A percentile compares a stretch with the other conserved stretches of the same genome.
Conservation (phyloP, 1,139 yeast genomes). For the Lodderomyces pseudojiufengensis region DNA sequence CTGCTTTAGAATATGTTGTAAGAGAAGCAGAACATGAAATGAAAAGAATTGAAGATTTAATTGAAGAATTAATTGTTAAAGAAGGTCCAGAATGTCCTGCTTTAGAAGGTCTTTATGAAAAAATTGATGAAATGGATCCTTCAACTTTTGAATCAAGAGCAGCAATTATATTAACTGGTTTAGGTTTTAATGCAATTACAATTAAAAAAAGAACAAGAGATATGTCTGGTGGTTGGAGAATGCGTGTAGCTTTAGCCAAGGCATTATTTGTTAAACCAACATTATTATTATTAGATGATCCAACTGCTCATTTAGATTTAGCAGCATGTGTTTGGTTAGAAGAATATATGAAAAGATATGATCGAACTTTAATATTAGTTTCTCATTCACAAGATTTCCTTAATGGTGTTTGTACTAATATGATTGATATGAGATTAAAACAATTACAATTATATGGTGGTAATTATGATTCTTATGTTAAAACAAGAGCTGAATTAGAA, state of each 20-base stretch:
- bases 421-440: slow-evolving; percentile 93
- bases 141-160: slow-evolving; percentile 95
- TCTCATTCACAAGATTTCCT: slow-evolving; percentile 99
- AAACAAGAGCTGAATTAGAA: slow-evolving; percentile 92
- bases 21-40: slow-evolving; percentile 93
- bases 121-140: slow-evolving; percentile 95
- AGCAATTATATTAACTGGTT: slow-evolving; percentile 91
- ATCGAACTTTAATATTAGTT: slow-evolving; percentile 87
- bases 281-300: slow-evolving; percentile 85
- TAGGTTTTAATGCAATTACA: slow-evolving; percentile 87
- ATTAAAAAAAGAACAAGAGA: slow-evolving; percentile 87
- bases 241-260: slow-evolving; percentile 87
- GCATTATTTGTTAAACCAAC: slow-evolving; percentile 89
- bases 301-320: slow-evolving; percentile 98
- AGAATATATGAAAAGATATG: slow-evolving; percentile 93
- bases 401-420: slow-evolving; percentile 96
- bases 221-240: slow-evolving; percentile 99
- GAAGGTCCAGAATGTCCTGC: slow-evolving; percentile 93
- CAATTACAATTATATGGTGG: slow-evolving; percentile 82
- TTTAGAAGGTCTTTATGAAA: slow-evolving; percentile 87
- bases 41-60: slow-evolving; percentile 85
- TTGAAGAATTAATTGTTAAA: slow-evolving; percentile 81
- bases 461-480: slow-evolving; percentile 94
- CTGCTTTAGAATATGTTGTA: slow-evolving; percentile 95
- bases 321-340: slow-evolving; percentile 99